phyloP scores from a whole-genome alignment of 2,329 filamentous ascomycete species.

The Alternaria tenuissima region DNA sequence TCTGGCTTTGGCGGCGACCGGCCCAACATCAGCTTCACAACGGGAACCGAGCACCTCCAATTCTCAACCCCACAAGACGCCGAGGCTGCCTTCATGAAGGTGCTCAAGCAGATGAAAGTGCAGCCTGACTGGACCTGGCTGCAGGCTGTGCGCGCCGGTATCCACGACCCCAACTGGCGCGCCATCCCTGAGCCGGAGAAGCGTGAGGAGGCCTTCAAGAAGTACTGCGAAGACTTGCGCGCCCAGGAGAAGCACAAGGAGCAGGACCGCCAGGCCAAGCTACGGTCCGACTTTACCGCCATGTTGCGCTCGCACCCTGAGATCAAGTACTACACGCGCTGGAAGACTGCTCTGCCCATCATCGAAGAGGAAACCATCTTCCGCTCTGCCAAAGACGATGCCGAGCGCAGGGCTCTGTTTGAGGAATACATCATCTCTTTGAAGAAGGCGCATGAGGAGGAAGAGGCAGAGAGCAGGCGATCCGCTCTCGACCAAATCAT shows the following conservation, averaged over 20 bases:
- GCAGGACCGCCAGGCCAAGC: constrained; percentile 89
- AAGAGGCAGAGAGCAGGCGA: constrained; percentile 75
- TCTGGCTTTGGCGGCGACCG: constrained; percentile 53
- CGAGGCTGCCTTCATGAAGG: constrained; percentile 90
- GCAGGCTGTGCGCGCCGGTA: constrained; percentile 82
- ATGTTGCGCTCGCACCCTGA: constrained; percentile 98
- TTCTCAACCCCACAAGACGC: constrained; percentile 76
- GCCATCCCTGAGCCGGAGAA: constrained; percentile 93
- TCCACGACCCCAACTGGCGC: constrained; percentile 91
- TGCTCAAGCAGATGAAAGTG: constrained; percentile 83
- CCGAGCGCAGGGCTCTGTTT: constrained; percentile 87
- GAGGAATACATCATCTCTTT: constrained; percentile 90
- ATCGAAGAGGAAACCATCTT: constrained; percentile 97
- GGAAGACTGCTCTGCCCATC: constrained; percentile 94
- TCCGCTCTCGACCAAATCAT: constrained; percentile 85
- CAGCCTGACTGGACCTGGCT: constrained; percentile 94
- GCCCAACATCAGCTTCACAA: constrained; percentile 49
- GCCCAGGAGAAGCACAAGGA: constrained; percentile 93
- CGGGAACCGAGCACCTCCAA: constrained; percentile 61
- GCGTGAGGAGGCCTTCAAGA: constrained; percentile 89
- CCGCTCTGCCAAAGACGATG: constrained; percentile 85
- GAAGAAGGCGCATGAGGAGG: constrained; percentile 80
- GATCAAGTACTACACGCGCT: constrained; percentile 95
- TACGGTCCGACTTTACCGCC: constrained; percentile 90
- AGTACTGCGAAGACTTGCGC: constrained; percentile 89